Percentiles rank a stretch among this genome's conserved stretches.
phyloP scores from a whole-genome alignment of 306 rosid species.

The Fagus sylvatica region DNA sequence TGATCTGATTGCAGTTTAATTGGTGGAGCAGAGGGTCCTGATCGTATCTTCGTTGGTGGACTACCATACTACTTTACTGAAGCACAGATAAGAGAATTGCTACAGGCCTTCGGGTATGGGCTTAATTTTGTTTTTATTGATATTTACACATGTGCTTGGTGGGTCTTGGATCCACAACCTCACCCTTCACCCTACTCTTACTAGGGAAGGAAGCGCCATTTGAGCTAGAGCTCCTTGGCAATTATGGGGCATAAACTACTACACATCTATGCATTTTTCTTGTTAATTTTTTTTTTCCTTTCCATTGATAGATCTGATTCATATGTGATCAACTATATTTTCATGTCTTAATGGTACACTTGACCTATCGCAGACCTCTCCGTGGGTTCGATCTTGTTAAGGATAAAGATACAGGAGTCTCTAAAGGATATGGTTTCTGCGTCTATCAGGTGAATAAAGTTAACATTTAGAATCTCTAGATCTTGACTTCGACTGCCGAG shows the following conservation, averaged over 20 bases:
- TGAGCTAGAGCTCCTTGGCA: no score
- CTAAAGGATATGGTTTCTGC: constrained; percentile 86
- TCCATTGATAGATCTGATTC: constrained; percentile 6
- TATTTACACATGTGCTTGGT: neutral
- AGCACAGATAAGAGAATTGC: constrained; percentile 66
- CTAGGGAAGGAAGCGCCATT: no score
- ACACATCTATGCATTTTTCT: neutral
- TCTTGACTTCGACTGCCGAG: constrained; percentile 6
- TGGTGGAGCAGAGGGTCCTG: constrained; percentile 77
- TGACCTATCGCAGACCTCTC: constrained; percentile 59
- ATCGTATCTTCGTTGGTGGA: constrained; percentile 86
- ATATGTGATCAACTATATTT: constrained; percentile 13
- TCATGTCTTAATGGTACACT: constrained; percentile 20
- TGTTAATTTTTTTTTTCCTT: neutral
- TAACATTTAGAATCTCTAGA: constrained; percentile 15
- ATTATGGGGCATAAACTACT: constrained; percentile 23
- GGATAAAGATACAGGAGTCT: constrained; percentile 83
- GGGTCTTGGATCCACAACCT: no score
- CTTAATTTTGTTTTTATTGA: neutral
- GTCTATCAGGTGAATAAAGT: constrained; percentile 61
- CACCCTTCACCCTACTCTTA: no score
- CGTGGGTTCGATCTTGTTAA: constrained; percentile 72
- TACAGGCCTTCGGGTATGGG: constrained; percentile 74
- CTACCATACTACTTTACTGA: constrained; percentile 81
- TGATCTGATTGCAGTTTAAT: constrained; percentile 45